These are phyloP conservation scores for Talaromyces albobiverticillius DNA, from an alignment of 2,329 filamentous ascomycete genomes.

Conservation along the genomic window DNA sequence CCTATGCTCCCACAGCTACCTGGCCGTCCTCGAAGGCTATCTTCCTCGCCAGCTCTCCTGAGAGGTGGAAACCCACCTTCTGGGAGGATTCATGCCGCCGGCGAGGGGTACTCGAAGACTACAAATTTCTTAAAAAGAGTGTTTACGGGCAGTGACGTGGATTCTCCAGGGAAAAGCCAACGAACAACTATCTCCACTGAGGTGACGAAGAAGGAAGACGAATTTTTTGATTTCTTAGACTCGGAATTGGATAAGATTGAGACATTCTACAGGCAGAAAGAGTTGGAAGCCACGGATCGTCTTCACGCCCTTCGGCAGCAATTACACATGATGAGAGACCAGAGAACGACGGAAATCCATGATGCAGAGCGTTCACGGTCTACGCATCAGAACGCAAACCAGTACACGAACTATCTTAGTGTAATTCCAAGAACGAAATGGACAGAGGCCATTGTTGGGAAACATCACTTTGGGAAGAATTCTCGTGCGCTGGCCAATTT, in stretches of 20 bases:
- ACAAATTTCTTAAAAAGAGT: slow-evolving; percentile 38
- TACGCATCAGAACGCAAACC: slow-evolving; percentile 21
- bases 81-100: background rate
- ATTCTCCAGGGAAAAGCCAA: slow-evolving; percentile 45
- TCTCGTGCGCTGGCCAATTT: slow-evolving; percentile 49
- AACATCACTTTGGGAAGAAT: slow-evolving; percentile 54
- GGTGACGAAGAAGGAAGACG: slow-evolving; percentile 70
- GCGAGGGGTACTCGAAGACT: slow-evolving; percentile 17
- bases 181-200: slow-evolving; percentile 59
- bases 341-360: slow-evolving; percentile 69
- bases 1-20: slow-evolving; percentile 20
- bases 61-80: background rate
- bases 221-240: slow-evolving; percentile 85
- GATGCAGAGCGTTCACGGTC: slow-evolving; percentile 32
- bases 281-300: slow-evolving; percentile 75
- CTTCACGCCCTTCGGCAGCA: slow-evolving; percentile 73
- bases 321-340: slow-evolving; percentile 87
- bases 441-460: slow-evolving; percentile 43
- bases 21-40: slow-evolving; percentile 3
- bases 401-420: slow-evolving; percentile 23
- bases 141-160: slow-evolving; percentile 34
- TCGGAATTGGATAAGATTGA: slow-evolving; percentile 88
- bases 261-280: slow-evolving; percentile 81
- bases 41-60: slow-evolving; percentile 7
- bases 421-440: slow-evolving; percentile 27